Evolutionary conservation across 768 basidiomycete genomes (phyloP), one percentile per base, ranked within the genome.

Genomic region (Mycena maculata): DNA sequence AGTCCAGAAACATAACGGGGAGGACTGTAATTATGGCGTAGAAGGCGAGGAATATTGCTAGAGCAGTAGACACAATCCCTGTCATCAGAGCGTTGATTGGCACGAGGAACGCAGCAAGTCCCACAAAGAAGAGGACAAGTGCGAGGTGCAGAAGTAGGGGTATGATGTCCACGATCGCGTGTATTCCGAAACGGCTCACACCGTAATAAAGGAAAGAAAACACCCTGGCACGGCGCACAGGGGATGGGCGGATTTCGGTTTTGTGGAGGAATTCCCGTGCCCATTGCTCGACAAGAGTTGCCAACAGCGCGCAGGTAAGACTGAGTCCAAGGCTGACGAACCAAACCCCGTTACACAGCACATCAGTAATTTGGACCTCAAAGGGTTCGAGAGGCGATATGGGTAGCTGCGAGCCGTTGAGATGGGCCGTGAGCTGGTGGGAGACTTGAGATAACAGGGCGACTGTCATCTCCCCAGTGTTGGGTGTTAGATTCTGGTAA

Each of bases 71-170:
- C 1, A 56, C 62, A 20, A 63, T n/a, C 13, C 8, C 53, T 12
- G 53, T 33, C 28, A 63, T 55, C n/a, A 45, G 6, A 3, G 10
- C 4, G 27, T 63, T 63, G 20, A 63, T 50, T 11, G 62, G 62
- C 4, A 56, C n/a, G 4, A 63, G 54, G 23, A 63, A 63, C 3
- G 62, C 52, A 16, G 41, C 25, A 2, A 63, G 41, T 13, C 61
- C 61, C 16, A 41, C 41, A 28, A 63, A 63, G 52, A 63, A 63
- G 41, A 63, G 38, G 7, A 63, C n/a, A 2, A 63, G 61, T 9
- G 61, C 30, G 8, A 28, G 3, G 28, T 63, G 61, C 9, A 63
- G 52, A 22, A 63, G 61, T 20, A 52, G 23, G 20, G 61, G 61
- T 11, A 63, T 63, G 23, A 48, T n/a, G 20, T 63, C 52, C 22